These are phyloP conservation scores for Curvularia verruculosa DNA, from an alignment of 2,329 filamentous ascomycete species.

Conservation along the genomic window DNA sequence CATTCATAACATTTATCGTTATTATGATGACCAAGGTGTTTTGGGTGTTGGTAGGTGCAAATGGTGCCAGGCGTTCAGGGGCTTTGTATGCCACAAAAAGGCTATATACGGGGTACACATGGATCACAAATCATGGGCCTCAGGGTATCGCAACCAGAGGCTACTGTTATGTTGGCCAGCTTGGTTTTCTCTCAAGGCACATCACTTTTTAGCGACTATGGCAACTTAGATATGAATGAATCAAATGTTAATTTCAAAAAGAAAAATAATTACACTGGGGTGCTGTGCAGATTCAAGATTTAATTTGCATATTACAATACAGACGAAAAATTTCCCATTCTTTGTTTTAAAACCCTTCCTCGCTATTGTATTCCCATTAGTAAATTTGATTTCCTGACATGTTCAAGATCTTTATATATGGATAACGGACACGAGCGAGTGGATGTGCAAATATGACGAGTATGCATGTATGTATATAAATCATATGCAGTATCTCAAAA, in stretches of 20 bases:
- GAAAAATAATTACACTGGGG: no score
- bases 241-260: background rate
- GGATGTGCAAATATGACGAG: no score
- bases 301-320: background rate
- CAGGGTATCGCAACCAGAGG: background rate
- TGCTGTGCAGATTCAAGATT: background rate
- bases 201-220: background rate
- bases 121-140: background rate
- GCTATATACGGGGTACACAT: background rate
- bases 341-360: background rate
- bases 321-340: background rate
- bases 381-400: background rate
- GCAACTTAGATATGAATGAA: background rate
- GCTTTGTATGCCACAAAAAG: background rate
- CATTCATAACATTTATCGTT: background rate
- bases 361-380: background rate
- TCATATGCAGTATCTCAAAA: background rate
- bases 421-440: no score
- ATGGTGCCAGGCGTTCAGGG: background rate
- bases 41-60: background rate
- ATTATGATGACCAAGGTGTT: slow-evolving; percentile 1
- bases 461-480: no score
- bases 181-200: background rate
- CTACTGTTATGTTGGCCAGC: background rate
- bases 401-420: background rate